phyloP scores from a whole-genome alignment of 129 eudicot species.

The Rutidosis leptorrhynchoides region DNA sequence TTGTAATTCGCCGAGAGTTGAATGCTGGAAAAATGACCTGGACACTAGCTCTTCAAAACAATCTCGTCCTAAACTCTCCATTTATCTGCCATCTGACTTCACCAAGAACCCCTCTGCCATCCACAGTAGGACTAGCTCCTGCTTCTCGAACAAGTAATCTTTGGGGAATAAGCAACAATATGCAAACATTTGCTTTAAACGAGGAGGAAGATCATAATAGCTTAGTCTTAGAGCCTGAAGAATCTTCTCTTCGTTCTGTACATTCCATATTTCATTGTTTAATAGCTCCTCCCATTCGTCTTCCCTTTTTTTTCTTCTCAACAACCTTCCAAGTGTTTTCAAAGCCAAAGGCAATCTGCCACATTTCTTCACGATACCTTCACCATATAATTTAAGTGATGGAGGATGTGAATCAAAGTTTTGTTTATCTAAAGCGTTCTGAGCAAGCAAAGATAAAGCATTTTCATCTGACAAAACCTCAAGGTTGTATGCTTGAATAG shows the following conservation, averaged over 20 bases:
- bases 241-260: slow-evolving; percentile 7
- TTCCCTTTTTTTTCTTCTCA: slow-evolving; percentile 9
- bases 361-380: slow-evolving; percentile 32
- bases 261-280: slow-evolving; percentile 32
- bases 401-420: slow-evolving; percentile 21
- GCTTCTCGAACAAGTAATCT: neutral
- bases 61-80: slow-evolving; percentile 27
- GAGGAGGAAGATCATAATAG: slow-evolving; percentile 39
- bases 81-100: neutral
- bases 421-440: slow-evolving; percentile 27
- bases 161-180: no score
- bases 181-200: slow-evolving; percentile 25
- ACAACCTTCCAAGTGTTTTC: slow-evolving; percentile 33
- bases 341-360: slow-evolving; percentile 38
- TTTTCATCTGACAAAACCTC: slow-evolving; percentile 26
- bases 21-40: slow-evolving; percentile 23
- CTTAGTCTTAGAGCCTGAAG: slow-evolving; percentile 40
- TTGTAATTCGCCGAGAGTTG: neutral
- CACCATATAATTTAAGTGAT: slow-evolving; percentile 25
- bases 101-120: slow-evolving; percentile 28
- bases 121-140: slow-evolving; percentile 7
- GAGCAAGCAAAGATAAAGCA: slow-evolving; percentile 37
- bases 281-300: slow-evolving; percentile 32
- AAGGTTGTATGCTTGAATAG: slow-evolving; percentile 27
- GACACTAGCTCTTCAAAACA: slow-evolving; percentile 16